Conservation (phyloP, 345 rosid genomes). For the Pugionium dolabratum region DNA sequence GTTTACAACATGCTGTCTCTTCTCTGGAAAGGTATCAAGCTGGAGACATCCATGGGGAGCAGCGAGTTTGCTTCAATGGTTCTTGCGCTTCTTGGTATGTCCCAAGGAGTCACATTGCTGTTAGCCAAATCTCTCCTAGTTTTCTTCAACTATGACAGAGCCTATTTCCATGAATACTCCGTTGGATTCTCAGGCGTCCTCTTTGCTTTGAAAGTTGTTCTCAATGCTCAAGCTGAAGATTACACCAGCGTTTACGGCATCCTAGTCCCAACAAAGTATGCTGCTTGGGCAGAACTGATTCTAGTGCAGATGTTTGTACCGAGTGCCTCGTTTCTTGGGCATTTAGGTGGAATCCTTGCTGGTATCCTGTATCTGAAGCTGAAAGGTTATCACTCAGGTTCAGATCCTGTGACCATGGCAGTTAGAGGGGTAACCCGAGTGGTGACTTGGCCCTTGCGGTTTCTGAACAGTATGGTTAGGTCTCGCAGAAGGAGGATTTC, state of each 20-base stretch:
- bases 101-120: conserved; percentile 80
- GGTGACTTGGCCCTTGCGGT: conserved; percentile 65
- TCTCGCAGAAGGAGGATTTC: conserved; percentile 49
- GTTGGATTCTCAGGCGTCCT: conserved; percentile 94
- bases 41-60: conserved; percentile 92
- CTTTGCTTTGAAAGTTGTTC: conserved; percentile 93
- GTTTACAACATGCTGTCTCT: conserved; percentile 91
- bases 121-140: conserved; percentile 69
- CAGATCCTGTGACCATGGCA: conserved; percentile 55
- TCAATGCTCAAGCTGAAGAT: conserved; percentile 68
- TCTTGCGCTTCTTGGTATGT: conserved; percentile 66
- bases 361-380: conserved; percentile 76
- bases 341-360: conserved; percentile 93
- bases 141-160: conserved; percentile 55
- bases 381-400: conserved; percentile 54
- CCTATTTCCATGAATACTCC: conserved; percentile 68
- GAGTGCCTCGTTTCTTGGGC: conserved; percentile 86
- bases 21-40: conserved; percentile 87
- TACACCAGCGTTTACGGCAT: conserved; percentile 66
- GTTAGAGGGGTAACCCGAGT: conserved; percentile 47
- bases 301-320: conserved; percentile 92
- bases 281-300: conserved; percentile 93
- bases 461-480: conserved; percentile 44
- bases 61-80: conserved; percentile 79
- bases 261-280: conserved; percentile 68